Evolutionary conservation across 2,329 filamentous ascomycete genomes (phyloP).

Genomic region (Colletotrichum costaricense): DNA sequence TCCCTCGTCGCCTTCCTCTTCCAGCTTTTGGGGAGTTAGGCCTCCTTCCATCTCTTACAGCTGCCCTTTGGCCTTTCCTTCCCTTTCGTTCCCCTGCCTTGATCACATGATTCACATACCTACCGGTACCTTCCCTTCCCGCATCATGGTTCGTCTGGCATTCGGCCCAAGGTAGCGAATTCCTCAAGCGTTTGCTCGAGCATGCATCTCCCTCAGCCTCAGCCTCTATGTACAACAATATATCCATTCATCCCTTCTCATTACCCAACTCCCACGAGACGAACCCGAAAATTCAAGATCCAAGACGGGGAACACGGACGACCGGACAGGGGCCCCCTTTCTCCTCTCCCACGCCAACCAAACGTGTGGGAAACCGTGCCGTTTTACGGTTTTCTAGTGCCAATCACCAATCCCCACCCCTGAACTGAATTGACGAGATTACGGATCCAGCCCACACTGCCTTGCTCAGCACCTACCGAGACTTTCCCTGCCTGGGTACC

Average conservation of each 20-base stretch:
- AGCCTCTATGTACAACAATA: neutral
- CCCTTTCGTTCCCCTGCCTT: neutral
- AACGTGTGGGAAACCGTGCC: conserved; percentile 14
- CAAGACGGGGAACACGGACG: neutral
- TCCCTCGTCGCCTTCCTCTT: neutral
- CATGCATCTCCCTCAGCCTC: neutral
- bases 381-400: conserved; percentile 17
- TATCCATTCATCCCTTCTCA: neutral
- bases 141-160: neutral
- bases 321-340: conserved; percentile 13
- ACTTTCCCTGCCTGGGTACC: neutral
- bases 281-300: neutral
- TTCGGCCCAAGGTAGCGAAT: neutral
- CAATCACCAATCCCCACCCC: conserved; percentile 18
- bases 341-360: conserved; percentile 19
- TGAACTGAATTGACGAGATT: conserved; percentile 32
- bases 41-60: neutral
- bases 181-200: neutral
- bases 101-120: neutral
- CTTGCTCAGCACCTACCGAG: neutral
- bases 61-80: neutral
- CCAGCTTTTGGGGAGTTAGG: neutral
- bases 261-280: neutral
- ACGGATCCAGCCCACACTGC: conserved; percentile 21
- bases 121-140: neutral